phyloP scores from a whole-genome alignment of 2,329 filamentous ascomycete species.

The Parastagonospora nodorum region DNA sequence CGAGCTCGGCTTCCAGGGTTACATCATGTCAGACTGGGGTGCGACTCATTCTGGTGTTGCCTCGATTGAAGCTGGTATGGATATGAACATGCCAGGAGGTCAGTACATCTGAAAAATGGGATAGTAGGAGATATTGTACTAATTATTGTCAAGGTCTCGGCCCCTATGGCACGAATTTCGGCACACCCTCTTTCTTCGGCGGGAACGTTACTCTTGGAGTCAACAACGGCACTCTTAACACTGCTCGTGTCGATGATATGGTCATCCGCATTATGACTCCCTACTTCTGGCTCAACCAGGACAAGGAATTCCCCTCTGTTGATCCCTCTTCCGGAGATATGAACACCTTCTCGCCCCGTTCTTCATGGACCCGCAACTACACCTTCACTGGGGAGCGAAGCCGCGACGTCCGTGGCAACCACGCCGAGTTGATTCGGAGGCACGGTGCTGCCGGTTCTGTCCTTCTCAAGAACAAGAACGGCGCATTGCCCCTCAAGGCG shows the following conservation, averaged over 20 bases:
- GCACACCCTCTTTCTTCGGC: slow-evolving; percentile 51
- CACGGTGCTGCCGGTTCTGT: slow-evolving; percentile 50
- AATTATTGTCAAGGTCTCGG: slow-evolving; percentile 24
- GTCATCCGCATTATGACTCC: slow-evolving; percentile 52
- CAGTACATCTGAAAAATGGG: too few relatives aligned
- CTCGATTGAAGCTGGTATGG: slow-evolving; percentile 49
- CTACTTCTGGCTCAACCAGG: slow-evolving; percentile 52
- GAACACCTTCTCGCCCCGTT: slow-evolving; percentile 48
- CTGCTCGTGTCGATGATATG: slow-evolving; percentile 54
- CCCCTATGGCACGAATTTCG: slow-evolving; percentile 35
- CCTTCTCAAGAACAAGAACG: slow-evolving; percentile 56
- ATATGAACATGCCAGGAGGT: slow-evolving; percentile 53
- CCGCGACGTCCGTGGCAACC: slow-evolving; percentile 50
- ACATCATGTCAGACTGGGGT: slow-evolving; percentile 53
- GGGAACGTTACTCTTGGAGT: slow-evolving; percentile 46
- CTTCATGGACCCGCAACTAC: slow-evolving; percentile 40
- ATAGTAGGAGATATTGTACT: too few relatives aligned
- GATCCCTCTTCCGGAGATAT: slow-evolving; percentile 40
- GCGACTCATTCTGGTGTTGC: slow-evolving; percentile 54
- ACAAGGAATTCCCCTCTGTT: slow-evolving; percentile 46
- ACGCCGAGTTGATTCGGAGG: slow-evolving; percentile 47
- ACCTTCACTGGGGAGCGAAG: slow-evolving; percentile 41
- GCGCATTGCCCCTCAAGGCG: slow-evolving; percentile 58
- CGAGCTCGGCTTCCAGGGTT: slow-evolving; percentile 58
- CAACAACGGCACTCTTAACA: slow-evolving; percentile 49